Percentiles rank a stretch among this genome's conserved stretches.
phyloP scores from a whole-genome alignment of 257 asterid genomes.

The Plectranthus barbatus region DNA sequence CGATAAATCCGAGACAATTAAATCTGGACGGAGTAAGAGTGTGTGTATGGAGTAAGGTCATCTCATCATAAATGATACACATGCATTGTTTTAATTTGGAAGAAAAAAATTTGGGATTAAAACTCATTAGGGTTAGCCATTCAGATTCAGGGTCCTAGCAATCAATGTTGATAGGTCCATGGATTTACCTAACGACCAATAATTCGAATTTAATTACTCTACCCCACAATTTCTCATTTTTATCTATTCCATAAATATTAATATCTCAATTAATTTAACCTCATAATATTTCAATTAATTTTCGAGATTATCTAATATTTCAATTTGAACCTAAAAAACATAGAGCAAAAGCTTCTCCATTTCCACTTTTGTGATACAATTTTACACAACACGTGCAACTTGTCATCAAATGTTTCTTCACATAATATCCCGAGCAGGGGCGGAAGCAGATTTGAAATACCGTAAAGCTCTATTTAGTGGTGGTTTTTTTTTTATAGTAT shows the following conservation, averaged over 20 bases:
- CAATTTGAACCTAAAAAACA: background rate
- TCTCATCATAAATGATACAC: conserved; percentile 25
- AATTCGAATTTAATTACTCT: background rate
- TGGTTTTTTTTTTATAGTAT: too few species aligned
- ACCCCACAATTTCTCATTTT: conserved; percentile 1
- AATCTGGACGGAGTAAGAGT: too few species aligned
- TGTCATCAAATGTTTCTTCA: background rate
- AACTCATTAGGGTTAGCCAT: background rate
- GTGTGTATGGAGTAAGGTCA: too few species aligned
- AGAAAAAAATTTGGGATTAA: background rate
- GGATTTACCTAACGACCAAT: conserved; percentile 6
- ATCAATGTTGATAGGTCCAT: conserved; percentile 10
- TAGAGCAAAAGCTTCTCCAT: background rate
- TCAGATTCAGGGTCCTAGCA: background rate
- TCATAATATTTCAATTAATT: too few species aligned
- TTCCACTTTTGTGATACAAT: background rate
- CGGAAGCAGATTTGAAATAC: too few species aligned
- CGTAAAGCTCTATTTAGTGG: too few species aligned
- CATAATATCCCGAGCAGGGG: too few species aligned
- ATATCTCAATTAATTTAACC: too few species aligned
- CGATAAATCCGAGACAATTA: too few species aligned
- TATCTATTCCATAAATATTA: too few species aligned
- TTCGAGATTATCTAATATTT: too few species aligned
- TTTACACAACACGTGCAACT: conserved; percentile 18
- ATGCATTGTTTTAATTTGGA: conserved; percentile 19